Base-by-base conservation (phyloP, 2,329 filamentous ascomycete genomes). In the Parastagonospora avenae region DNA sequence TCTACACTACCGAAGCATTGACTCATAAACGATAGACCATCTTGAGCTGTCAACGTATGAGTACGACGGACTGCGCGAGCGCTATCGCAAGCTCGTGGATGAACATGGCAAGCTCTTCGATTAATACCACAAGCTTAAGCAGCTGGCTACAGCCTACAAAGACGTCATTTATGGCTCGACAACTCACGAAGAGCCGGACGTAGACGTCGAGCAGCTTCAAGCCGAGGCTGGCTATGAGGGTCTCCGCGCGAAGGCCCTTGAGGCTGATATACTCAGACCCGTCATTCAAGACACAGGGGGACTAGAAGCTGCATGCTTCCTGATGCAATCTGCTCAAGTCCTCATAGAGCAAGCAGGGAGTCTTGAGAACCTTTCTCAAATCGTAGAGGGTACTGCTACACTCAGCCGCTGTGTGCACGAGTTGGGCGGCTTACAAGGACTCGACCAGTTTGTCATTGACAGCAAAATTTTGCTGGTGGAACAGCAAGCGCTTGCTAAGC, bases 161-260 rank as follows among this genome's bases (percentile, higher is more conserved):
- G 55, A 57, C 11, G 36, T 57, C 1, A 54, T 63, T 4, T 32
- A 46, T 27, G 60, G 60, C 24, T 46, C 33, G 5, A 33, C 46
- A 12, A 28, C 48, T 12, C 16, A 41, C 9, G 38, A 53, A 4
- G 47, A 42, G 8, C 42, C 33, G 10, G 27, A 30, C 6, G 30
- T 45, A 4, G 50, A 50, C 24, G 49, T 61, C 32, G 45, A 56
- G 2, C 55, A 63, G 38, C 48, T 63, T 30, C 55, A 48, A 15
- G 46, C 47, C 4, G 58, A 61, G 30, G 55, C 55, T 38, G 57
- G 54, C 16, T 38, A 31, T 42, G 50, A 55, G 29, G 55, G 57
- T 32, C 31, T 63, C 28, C 53, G 54, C 30, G 52, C 54, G 24
- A 61, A 58, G 42, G 60, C 60, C 4, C 54, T 57, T 11, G 52